phyloP scores from a whole-genome alignment of 179 eudicot genomes.

The Silene noctiflora region DNA sequence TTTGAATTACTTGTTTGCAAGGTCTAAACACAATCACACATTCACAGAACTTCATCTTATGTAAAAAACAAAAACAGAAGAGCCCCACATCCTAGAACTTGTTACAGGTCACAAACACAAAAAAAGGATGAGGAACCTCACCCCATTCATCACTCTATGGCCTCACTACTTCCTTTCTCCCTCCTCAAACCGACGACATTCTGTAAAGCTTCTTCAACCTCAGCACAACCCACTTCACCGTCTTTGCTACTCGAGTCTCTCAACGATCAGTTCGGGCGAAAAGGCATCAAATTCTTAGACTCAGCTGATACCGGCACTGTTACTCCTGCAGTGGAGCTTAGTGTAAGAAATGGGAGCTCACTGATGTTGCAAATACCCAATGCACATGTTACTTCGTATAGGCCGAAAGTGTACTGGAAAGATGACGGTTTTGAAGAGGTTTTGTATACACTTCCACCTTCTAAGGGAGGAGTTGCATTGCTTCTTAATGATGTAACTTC shows the following conservation, averaged over 20 bases:
- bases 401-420: constrained; percentile 85
- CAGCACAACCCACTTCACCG: constrained; percentile 32
- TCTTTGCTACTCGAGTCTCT: constrained; percentile 42
- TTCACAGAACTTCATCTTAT: background rate
- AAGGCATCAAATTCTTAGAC: constrained; percentile 72
- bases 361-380: constrained; percentile 55
- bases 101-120: constrained; percentile 16
- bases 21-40: no score
- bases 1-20: no score
- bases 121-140: constrained; percentile 31
- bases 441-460: constrained; percentile 50
- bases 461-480: constrained; percentile 76
- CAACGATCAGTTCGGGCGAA: constrained; percentile 66
- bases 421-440: constrained; percentile 81
- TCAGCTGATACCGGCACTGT: constrained; percentile 9
- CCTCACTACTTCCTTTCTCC: constrained; percentile 66
- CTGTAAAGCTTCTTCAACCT: constrained; percentile 33
- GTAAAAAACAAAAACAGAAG: constrained; percentile 11
- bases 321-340: constrained; percentile 50
- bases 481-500: constrained; percentile 47
- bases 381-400: constrained; percentile 74
- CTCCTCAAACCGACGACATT: constrained; percentile 47
- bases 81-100: constrained; percentile 21
- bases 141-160: constrained; percentile 35
- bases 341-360: constrained; percentile 87